phyloP scores from a whole-genome alignment of 2,329 filamentous ascomycete species.

The Aurifilum marmelostoma region DNA sequence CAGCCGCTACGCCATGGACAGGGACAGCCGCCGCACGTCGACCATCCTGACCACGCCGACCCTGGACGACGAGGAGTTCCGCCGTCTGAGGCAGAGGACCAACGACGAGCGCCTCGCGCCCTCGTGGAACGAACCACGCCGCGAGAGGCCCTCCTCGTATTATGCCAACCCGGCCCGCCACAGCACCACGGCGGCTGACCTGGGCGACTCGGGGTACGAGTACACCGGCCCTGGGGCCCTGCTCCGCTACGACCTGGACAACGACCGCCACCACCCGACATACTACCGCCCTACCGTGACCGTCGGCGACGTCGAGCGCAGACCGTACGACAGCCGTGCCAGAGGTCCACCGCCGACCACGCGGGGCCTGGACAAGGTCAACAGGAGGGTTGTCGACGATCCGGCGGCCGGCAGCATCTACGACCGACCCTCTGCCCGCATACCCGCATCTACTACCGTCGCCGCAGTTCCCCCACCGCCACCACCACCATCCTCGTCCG shows the following conservation, averaged over 20 bases:
- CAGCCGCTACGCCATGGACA: conserved; percentile 27
- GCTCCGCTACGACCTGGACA: conserved; percentile 63
- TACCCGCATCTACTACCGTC: conserved; percentile 51
- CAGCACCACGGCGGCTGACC: conserved; percentile 50
- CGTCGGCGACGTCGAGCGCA: conserved; percentile 51
- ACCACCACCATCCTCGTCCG: conserved; percentile 31
- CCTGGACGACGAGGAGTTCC: conserved; percentile 56
- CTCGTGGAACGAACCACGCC: conserved; percentile 48
- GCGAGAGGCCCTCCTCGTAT: conserved; percentile 48
- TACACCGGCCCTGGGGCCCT: conserved; percentile 67
- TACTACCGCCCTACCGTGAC: conserved; percentile 61
- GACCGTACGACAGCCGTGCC: conserved; percentile 43
- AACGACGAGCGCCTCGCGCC: conserved; percentile 47
- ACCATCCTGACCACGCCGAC: conserved; percentile 49
- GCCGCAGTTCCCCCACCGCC: conserved; percentile 42
- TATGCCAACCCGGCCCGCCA: conserved; percentile 51
- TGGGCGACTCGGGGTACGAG: conserved; percentile 63
- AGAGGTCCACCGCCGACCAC: conserved; percentile 69
- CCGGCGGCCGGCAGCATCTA: conserved; percentile 46
- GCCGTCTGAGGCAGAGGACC: conserved; percentile 52
- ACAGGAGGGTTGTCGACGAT: conserved; percentile 43
- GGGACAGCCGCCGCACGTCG: conserved; percentile 15
- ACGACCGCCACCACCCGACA: conserved; percentile 52
- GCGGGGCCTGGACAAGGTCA: conserved; percentile 71
- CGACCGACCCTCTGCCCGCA: conserved; percentile 49